phyloP scores from a whole-genome alignment of 306 rosid genomes.

The Quercus gilva region DNA sequence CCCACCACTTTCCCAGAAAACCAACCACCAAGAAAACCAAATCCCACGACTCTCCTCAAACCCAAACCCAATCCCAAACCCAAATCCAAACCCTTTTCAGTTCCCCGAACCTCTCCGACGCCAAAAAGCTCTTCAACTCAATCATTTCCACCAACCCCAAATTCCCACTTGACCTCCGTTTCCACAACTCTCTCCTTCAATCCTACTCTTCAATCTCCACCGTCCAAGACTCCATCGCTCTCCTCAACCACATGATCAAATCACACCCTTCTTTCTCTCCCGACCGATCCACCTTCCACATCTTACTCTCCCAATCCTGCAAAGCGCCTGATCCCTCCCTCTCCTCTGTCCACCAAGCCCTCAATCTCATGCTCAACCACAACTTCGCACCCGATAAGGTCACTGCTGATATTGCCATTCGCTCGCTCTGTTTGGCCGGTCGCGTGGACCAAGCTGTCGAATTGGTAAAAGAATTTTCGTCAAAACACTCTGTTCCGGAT shows the following conservation, averaged over 20 bases:
- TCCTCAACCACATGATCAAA: slow-evolving; percentile 71
- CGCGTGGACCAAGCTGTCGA: slow-evolving; percentile 56
- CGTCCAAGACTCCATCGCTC: slow-evolving; percentile 56
- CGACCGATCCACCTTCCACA: slow-evolving; percentile 63
- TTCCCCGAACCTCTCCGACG: slow-evolving; percentile 65
- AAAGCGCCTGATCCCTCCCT: slow-evolving; percentile 42
- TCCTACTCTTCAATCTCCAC: slow-evolving; percentile 66
- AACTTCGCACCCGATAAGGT: slow-evolving; percentile 58
- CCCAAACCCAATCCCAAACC: slow-evolving; percentile 1
- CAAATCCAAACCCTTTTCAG: slow-evolving; percentile 31
- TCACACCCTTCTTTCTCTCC: slow-evolving; percentile 59
- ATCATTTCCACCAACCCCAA: slow-evolving; percentile 29
- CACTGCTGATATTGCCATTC: slow-evolving; percentile 62
- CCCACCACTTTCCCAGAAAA: slow-evolving; percentile 31
- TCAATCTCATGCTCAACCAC: slow-evolving; percentile 62
- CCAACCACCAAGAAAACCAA: slow-evolving; percentile 12
- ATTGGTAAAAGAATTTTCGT: slow-evolving; percentile 48
- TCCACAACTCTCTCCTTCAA: slow-evolving; percentile 63
- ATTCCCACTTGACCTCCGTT: slow-evolving; percentile 36
- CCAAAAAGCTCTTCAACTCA: slow-evolving; percentile 54
- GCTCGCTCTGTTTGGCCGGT: slow-evolving; percentile 56
- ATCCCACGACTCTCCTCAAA: slow-evolving; percentile 14
- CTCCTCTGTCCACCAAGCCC: slow-evolving; percentile 51
- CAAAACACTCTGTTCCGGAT: slow-evolving; percentile 58
- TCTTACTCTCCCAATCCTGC: slow-evolving; percentile 62